A percentile compares a stretch with the other conserved stretches of the same genome.
These are phyloP conservation scores for Cladobotryum mycophilum DNA, from an alignment of 2,329 filamentous ascomycete species.

Conservation along the genomic window DNA sequence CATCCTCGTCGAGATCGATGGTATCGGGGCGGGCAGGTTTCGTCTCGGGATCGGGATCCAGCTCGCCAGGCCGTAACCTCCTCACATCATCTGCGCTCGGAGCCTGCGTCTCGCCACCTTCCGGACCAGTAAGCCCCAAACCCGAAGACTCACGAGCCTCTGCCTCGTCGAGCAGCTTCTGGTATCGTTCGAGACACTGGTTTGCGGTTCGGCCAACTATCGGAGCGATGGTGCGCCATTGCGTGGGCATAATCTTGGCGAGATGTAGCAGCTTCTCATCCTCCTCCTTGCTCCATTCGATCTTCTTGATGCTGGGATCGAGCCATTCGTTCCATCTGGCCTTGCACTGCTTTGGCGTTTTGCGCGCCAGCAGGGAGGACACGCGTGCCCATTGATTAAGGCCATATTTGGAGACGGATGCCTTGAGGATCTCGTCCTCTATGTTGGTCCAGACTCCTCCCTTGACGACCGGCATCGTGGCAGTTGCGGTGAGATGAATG, in stretches of 20 bases:
- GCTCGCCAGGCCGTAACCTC: constrained; percentile 80
- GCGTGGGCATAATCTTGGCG: constrained; percentile 96
- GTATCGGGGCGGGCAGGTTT: constrained; percentile 94
- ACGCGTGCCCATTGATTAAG: constrained; percentile 98
- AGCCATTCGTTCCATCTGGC: constrained; percentile 98
- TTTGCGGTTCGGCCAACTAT: constrained; percentile 95
- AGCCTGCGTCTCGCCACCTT: constrained; percentile 78
- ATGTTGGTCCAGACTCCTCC: constrained; percentile 72
- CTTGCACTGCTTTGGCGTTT: constrained; percentile 99
- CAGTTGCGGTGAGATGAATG: constrained; percentile 12
- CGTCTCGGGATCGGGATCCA: constrained; percentile 95
- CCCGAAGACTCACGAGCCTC: constrained; percentile 83
- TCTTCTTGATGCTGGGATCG: constrained; percentile 95
- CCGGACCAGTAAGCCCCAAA: constrained; percentile 75
- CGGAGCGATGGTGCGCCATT: constrained; percentile 97
- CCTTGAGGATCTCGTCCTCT: constrained; percentile 95
- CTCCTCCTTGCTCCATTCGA: constrained; percentile 98
- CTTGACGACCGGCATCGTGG: constrained; percentile 64
- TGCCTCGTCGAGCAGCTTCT: constrained; percentile 92
- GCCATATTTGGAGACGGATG: constrained; percentile 88
- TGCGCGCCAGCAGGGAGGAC: constrained; percentile 91
- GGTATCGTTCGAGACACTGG: constrained; percentile 94
- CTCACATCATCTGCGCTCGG: constrained; percentile 91
- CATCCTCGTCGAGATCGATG: constrained; percentile 96
- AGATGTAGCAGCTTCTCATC: constrained; percentile 95